phyloP scores from a whole-genome alignment of 2,329 filamentous ascomycete genomes.

The Botrytis galanthina region DNA sequence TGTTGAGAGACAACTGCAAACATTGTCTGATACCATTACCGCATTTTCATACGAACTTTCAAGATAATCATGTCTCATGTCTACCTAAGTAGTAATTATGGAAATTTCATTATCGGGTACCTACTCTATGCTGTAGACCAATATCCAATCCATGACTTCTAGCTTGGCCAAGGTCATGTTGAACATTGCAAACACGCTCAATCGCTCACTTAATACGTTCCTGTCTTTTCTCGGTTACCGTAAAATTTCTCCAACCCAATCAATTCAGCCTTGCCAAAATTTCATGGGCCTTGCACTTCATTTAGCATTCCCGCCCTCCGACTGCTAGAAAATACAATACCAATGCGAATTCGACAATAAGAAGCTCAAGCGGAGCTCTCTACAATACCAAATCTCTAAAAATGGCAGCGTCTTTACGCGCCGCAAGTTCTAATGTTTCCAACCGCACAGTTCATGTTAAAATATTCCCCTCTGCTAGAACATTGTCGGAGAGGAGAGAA shows the following conservation, averaged over 20 bases:
- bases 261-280: neutral
- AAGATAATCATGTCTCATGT: neutral
- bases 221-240: neutral
- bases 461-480: slow-evolving; percentile 34
- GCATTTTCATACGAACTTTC: neutral
- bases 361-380: neutral
- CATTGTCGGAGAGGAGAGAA: slow-evolving; percentile 37
- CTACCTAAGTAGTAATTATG: neutral
- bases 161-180: neutral
- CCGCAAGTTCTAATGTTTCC: slow-evolving; percentile 18
- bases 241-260: neutral
- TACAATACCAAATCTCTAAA: neutral
- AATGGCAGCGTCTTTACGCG: slow-evolving; percentile 7
- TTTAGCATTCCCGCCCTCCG: neutral
- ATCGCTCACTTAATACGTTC: neutral
- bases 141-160: neutral
- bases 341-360: neutral
- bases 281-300: neutral
- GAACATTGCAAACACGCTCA: neutral
- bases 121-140: neutral
- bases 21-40: neutral
- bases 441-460: slow-evolving; percentile 37
- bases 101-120: neutral
- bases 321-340: neutral
- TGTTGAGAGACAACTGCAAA: neutral